phyloP scores from a whole-genome alignment of 371 early-diverging fungal genomes.

The Haplosporangium sp. region DNA sequence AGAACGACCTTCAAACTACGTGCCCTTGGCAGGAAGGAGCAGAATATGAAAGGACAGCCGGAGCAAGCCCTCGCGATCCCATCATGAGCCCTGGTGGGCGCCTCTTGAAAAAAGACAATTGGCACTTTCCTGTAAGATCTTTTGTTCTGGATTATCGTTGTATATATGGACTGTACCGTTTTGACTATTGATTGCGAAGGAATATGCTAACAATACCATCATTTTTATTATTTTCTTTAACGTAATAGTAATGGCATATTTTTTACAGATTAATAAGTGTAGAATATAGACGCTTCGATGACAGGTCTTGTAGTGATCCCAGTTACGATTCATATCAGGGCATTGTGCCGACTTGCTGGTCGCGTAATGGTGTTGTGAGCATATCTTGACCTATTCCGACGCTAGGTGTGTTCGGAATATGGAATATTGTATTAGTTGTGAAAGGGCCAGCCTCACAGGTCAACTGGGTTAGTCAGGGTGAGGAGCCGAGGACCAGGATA shows the following conservation, averaged over 20 bases:
- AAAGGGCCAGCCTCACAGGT: not conserved
- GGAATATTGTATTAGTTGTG: conserved; percentile 1
- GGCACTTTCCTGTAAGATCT: conserved; percentile 45
- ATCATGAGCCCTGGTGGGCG: conserved; percentile 49
- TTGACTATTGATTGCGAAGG: too few species aligned
- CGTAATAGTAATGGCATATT: not conserved
- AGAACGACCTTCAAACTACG: conserved; percentile 14
- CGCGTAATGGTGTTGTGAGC: too few species aligned
- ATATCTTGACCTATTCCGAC: too few species aligned
- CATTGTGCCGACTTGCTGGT: too few species aligned
- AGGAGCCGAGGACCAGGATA: too few species aligned
- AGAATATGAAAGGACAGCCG: conserved; percentile 48
- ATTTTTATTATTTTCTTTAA: not conserved
- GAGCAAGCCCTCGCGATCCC: conserved; percentile 52
- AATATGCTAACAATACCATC: too few species aligned
- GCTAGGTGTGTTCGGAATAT: not conserved
- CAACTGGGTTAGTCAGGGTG: too few species aligned
- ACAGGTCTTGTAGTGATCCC: too few species aligned
- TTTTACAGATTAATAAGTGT: not conserved
- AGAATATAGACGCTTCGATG: too few species aligned
- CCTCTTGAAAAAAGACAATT: conserved; percentile 47
- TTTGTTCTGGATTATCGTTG: too few species aligned
- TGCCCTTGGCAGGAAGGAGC: conserved; percentile 45
- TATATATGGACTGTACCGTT: not conserved
- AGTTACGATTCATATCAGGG: too few species aligned